Percentiles rank a stretch among this genome's conserved stretches.
These are phyloP conservation scores for Wickerhamomyces kurtzmanii DNA, from an alignment of 805 yeast genomes.

Conservation along the genomic window DNA sequence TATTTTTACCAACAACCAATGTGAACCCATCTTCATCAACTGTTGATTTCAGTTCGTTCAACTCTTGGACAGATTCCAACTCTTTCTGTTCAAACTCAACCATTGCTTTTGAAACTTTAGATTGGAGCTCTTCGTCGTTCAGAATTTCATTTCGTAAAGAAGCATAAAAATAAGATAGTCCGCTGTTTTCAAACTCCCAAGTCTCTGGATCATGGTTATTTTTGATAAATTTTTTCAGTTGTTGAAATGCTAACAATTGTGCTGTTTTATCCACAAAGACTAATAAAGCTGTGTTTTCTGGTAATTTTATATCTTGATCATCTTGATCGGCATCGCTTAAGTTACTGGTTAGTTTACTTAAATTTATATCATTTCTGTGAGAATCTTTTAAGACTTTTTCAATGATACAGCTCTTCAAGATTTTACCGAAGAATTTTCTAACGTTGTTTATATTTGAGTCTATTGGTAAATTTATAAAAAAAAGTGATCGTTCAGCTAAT, in stretches of 20 bases:
- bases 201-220: slow-evolving; percentile 28
- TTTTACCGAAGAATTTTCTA: slow-evolving; percentile 44
- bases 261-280: slow-evolving; percentile 67
- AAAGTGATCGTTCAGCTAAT: slow-evolving; percentile 49
- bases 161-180: too few species aligned
- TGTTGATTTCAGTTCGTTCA: slow-evolving; percentile 42
- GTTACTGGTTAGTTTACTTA: slow-evolving; percentile 53
- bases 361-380: slow-evolving; percentile 36
- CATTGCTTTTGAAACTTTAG: slow-evolving; percentile 49
- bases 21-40: slow-evolving; percentile 96
- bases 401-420: slow-evolving; percentile 58
- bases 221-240: slow-evolving; percentile 41
- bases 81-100: slow-evolving; percentile 64
- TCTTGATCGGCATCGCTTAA: slow-evolving; percentile 25
- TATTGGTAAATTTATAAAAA: slow-evolving; percentile 69
- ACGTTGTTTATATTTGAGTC: slow-evolving; percentile 41
- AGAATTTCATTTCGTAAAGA: slow-evolving; percentile 24
- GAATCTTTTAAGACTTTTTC: slow-evolving; percentile 36
- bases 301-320: slow-evolving; percentile 34
- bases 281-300: slow-evolving; percentile 66
- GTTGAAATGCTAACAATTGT: slow-evolving; percentile 50
- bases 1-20: slow-evolving; percentile 76
- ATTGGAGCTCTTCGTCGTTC: slow-evolving; percentile 38
- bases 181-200: slow-evolving; percentile 24
- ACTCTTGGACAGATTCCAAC: slow-evolving; percentile 43